Conservation (phyloP, 192 early-diverging fungal species). For the Borealophlyctis nickersoniae region DNA sequence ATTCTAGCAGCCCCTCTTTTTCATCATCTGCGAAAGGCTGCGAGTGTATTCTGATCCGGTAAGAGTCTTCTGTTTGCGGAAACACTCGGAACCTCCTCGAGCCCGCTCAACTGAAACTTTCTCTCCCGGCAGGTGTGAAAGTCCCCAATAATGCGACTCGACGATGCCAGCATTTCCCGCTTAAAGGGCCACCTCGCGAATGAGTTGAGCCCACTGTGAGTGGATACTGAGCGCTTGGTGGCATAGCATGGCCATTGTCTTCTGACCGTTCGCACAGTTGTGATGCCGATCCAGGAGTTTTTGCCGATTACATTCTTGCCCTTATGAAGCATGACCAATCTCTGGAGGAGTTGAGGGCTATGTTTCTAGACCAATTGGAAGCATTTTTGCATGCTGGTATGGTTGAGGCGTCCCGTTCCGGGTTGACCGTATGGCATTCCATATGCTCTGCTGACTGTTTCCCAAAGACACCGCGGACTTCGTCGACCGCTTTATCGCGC, state of each 20-base stretch:
- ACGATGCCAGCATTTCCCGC: not conserved
- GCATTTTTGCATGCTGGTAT: constrained; percentile 76
- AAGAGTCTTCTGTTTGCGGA: too few species aligned
- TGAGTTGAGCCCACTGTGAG: not conserved
- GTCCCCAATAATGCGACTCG: constrained; percentile 41
- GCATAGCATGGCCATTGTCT: not conserved
- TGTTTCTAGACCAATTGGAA: constrained; percentile 62
- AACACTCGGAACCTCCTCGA: too few species aligned
- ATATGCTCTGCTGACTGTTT: too few species aligned
- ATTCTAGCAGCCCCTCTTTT: too few species aligned
- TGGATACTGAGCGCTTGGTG: not conserved
- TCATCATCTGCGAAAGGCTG: too few species aligned
- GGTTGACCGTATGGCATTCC: too few species aligned
- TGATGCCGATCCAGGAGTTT: constrained; percentile 64
- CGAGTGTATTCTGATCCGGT: too few species aligned
- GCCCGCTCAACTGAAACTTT: not conserved
- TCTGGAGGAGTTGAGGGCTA: constrained; percentile 50
- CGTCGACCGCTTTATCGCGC: constrained; percentile 13
- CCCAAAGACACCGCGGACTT: constrained; percentile 2
- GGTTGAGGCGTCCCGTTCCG: too few species aligned
- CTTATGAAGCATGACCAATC: constrained; percentile 67
- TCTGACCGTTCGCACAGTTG: constrained; percentile 13
- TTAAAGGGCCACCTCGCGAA: not conserved
- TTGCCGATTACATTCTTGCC: constrained; percentile 79
- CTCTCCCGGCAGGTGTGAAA: constrained; percentile 60